A percentile compares a stretch with the other conserved stretches of the same genome.
These are phyloP conservation scores for Lasiosphaeria ovina DNA, from an alignment of 495 filamentous ascomycete species.

Conservation along the genomic window DNA sequence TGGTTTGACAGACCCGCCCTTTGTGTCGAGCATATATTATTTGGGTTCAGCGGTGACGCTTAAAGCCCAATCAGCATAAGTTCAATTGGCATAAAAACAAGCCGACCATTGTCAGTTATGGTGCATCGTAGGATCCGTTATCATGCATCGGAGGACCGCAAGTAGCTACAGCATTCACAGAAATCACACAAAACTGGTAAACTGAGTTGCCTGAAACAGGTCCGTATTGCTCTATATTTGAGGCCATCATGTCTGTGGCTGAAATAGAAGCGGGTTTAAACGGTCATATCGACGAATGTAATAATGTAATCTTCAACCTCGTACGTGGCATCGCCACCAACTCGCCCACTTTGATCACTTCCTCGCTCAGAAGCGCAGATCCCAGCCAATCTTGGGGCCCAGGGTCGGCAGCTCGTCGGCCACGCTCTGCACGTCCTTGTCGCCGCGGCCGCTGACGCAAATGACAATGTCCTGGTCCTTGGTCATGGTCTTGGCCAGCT, in stretches of 20 bases:
- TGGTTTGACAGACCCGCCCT: no score
- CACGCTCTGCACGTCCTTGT: constrained; percentile 98
- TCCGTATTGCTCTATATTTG: constrained; percentile 3
- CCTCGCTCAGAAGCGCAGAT: constrained; percentile 65
- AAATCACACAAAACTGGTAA: neutral
- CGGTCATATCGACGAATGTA: constrained; percentile 6
- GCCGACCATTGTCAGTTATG: no score
- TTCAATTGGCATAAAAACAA: no score
- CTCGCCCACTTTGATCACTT: no score
- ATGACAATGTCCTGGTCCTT: constrained; percentile 92
- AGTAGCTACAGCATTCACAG: neutral
- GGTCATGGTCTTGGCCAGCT: constrained; percentile 88
- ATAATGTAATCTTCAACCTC: neutral
- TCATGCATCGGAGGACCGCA: neutral
- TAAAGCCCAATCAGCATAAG: no score
- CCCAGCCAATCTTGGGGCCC: constrained; percentile 93
- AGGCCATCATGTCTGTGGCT: neutral
- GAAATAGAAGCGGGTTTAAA: constrained; percentile 5
- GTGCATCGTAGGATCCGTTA: no score
- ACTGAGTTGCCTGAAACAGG: neutral
- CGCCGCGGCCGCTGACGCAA: constrained; percentile 86
- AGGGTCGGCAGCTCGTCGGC: constrained; percentile 88
- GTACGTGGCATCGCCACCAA: neutral
- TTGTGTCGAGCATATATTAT: no score
- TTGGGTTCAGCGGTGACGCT: no score